Evolutionary conservation across 345 rosid genomes (phyloP).

Genomic region (Lepidium africanum): DNA sequence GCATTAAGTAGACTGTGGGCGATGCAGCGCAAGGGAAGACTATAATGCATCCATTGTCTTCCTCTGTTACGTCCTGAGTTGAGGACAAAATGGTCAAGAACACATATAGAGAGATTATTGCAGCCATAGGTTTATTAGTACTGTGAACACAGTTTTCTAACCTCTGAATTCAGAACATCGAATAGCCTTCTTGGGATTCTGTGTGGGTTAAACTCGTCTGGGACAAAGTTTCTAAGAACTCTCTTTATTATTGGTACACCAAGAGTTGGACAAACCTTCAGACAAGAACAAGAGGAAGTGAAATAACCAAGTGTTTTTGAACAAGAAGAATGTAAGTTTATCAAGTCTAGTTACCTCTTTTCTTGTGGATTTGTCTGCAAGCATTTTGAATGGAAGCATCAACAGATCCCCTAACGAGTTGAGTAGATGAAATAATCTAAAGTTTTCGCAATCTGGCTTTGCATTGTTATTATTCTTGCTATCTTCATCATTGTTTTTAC

Average conservation of each 20-base stretch:
- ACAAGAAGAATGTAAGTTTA: neutral
- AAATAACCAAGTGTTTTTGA: neutral
- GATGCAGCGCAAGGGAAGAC: slow-evolving; percentile 57
- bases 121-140: neutral
- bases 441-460: slow-evolving; percentile 34
- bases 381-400: slow-evolving; percentile 96
- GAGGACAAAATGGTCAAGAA: neutral
- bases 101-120: neutral
- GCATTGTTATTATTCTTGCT: slow-evolving; percentile 8
- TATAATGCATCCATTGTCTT: slow-evolving; percentile 35
- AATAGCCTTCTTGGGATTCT: slow-evolving; percentile 61
- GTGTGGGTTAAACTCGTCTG: slow-evolving; percentile 80
- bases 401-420: slow-evolving; percentile 84
- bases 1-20: slow-evolving; percentile 54
- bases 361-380: slow-evolving; percentile 59
- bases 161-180: slow-evolving; percentile 65
- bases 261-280: slow-evolving; percentile 75
- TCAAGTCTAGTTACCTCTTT: slow-evolving; percentile 53
- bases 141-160: slow-evolving; percentile 18
- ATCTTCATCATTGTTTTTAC: slow-evolving; percentile 23
- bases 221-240: slow-evolving; percentile 67
- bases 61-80: slow-evolving; percentile 42
- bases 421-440: slow-evolving; percentile 69
- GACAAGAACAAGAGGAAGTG: slow-evolving; percentile 1
- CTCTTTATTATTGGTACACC: slow-evolving; percentile 52